phyloP scores from a whole-genome alignment of 805 yeast genomes.

The Starmerella powellii region DNA sequence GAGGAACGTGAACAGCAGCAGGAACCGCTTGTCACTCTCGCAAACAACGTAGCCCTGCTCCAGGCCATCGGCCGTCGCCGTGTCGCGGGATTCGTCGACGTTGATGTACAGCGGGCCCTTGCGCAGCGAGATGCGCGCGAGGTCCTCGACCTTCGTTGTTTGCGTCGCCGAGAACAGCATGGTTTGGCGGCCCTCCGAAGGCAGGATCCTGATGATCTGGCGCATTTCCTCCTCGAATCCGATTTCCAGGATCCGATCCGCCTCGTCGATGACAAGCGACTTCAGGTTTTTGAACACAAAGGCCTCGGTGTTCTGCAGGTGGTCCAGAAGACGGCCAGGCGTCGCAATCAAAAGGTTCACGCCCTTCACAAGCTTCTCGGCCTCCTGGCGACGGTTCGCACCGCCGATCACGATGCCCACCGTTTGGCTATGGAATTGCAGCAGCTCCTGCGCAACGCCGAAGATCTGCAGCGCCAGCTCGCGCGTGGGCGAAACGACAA shows the following conservation, averaged over 20 bases:
- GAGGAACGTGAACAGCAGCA: constrained; percentile 79
- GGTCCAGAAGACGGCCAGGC: constrained; percentile 94
- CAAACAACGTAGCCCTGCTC: constrained; percentile 98
- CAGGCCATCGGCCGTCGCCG: constrained; percentile 88
- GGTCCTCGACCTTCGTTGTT: constrained; percentile 95
- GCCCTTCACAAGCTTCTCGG: constrained; percentile 86
- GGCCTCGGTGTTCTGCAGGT: constrained; percentile 87
- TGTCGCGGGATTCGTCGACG: constrained; percentile 71
- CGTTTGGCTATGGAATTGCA: constrained; percentile 85
- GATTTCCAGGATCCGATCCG: constrained; percentile 92
- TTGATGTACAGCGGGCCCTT: constrained; percentile 90
- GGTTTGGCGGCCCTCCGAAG: constrained; percentile 84
- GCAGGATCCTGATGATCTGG: constrained; percentile 87
- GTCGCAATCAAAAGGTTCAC: constrained; percentile 91
- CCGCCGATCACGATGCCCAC: constrained; percentile 97
- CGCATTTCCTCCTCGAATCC: constrained; percentile 99
- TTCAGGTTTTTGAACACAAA: constrained; percentile 89
- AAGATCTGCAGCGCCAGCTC: constrained; percentile 95
- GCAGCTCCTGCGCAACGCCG: constrained; percentile 91
- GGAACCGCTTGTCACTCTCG: constrained; percentile 87
- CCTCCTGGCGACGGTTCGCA: constrained; percentile 94
- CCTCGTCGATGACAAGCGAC: constrained; percentile 92
- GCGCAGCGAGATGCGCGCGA: constrained; percentile 90
- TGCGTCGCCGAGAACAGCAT: constrained; percentile 99
- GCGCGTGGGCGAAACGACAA: constrained; percentile 93